Conservation (phyloP, 768 basidiomycete genomes). For the Russula griseocarnosa region DNA sequence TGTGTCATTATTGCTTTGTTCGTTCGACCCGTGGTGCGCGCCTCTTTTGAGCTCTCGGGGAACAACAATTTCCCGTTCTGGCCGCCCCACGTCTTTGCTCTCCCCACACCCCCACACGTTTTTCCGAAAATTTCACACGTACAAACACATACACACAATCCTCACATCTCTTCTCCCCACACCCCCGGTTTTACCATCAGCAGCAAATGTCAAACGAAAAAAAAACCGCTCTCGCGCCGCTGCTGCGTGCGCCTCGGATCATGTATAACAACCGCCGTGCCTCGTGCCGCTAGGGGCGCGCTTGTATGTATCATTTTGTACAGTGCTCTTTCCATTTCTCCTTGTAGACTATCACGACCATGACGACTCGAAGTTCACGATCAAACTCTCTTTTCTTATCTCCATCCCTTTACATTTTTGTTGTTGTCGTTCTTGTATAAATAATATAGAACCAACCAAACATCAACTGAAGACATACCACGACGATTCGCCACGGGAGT, state of each 20-base stretch:
- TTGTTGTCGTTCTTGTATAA: background rate
- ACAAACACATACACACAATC: background rate
- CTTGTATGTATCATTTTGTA: background rate
- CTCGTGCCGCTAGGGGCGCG: background rate
- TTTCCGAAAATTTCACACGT: conserved; percentile 9
- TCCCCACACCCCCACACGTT: conserved; percentile 15
- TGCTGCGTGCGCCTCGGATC: conserved; percentile 13
- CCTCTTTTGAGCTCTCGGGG: background rate
- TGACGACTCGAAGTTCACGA: background rate
- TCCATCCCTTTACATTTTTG: background rate
- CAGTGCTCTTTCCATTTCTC: background rate
- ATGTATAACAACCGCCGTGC: conserved; percentile 12
- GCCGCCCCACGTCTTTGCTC: background rate
- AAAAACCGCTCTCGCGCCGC: conserved; percentile 13
- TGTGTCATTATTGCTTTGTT: conserved; percentile 7
- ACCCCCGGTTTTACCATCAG: background rate
- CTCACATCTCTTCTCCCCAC: background rate
- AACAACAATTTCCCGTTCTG: conserved; percentile 1
- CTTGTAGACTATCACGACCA: background rate
- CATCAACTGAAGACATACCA: background rate
- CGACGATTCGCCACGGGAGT: background rate
- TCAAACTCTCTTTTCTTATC: background rate
- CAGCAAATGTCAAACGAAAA: background rate
- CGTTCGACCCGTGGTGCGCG: too few species aligned
- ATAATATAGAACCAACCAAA: background rate